A percentile compares a stretch with the other conserved stretches of the same genome.
phyloP scores from a whole-genome alignment of 768 basidiomycete genomes.

The Hypsizygus marmoreus region DNA sequence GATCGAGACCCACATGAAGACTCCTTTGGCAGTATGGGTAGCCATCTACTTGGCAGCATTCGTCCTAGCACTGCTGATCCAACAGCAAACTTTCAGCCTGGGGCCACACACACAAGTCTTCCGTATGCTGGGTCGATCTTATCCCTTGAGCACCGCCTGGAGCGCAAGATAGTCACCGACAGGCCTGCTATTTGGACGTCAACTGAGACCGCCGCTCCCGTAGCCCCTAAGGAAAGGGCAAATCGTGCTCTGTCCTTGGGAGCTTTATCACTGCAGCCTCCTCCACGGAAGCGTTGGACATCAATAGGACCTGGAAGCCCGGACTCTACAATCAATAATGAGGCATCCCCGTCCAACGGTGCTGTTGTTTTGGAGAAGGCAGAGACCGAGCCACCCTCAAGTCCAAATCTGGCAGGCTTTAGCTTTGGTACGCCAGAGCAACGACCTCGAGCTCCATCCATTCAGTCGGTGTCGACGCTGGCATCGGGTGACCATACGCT shows the following conservation, averaged over 20 bases:
- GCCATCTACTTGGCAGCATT: constrained; percentile 54
- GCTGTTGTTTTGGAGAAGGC: constrained; percentile 17
- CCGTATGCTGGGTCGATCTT: constrained; percentile 32
- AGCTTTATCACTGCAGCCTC: constrained; percentile 46
- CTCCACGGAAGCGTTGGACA: constrained; percentile 52
- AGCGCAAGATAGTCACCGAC: constrained; percentile 33
- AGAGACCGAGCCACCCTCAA: constrained; percentile 27
- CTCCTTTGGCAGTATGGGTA: constrained; percentile 59
- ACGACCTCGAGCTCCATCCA: constrained; percentile 40
- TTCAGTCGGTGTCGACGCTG: constrained; percentile 46
- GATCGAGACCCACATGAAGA: constrained; percentile 43
- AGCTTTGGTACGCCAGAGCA: constrained; percentile 41
- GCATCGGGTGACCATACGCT: constrained; percentile 40
- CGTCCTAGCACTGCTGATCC: constrained; percentile 39
- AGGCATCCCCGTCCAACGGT: constrained; percentile 15
- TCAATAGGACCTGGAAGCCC: constrained; percentile 28
- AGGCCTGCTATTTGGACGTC: constrained; percentile 14
- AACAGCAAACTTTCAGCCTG: constrained; percentile 24
- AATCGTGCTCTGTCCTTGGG: constrained; percentile 35
- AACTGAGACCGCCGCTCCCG: constrained; percentile 37
- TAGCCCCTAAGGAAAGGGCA: constrained; percentile 25
- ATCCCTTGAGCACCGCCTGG: constrained; percentile 32
- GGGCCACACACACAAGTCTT: constrained; percentile 30
- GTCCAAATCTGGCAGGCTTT: constrained; percentile 26
- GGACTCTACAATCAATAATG: constrained; percentile 13